Percentiles rank a stretch among this genome's conserved stretches.
phyloP scores from a whole-genome alignment of 495 filamentous ascomycete species.

The Lasiosphaeris hirsuta region DNA sequence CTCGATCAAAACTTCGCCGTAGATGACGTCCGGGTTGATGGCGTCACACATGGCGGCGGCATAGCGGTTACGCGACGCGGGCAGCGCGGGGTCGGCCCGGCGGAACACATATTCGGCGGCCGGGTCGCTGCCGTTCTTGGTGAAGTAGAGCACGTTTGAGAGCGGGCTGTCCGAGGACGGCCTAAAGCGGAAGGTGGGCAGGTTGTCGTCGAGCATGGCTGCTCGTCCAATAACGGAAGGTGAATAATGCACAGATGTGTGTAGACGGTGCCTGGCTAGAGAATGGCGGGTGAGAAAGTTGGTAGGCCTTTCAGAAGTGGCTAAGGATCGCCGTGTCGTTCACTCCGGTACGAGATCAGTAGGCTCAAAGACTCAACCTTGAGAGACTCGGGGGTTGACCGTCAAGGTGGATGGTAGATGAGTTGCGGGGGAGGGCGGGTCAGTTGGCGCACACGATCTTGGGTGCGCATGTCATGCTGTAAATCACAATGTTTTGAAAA shows the following conservation, averaged over 20 bases:
- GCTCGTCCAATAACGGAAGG: background rate
- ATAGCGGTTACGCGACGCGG: conserved; percentile 76
- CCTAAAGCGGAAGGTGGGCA: conserved; percentile 60
- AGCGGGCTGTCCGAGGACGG: conserved; percentile 40
- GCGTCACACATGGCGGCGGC: conserved; percentile 81
- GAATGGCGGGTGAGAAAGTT: too few relatives aligned
- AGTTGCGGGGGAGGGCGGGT: background rate
- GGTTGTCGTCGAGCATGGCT: conserved; percentile 87
- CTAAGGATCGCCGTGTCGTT: too few relatives aligned
- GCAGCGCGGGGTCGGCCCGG: conserved; percentile 65
- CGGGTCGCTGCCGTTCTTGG: conserved; percentile 77
- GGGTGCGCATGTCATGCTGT: conserved; percentile 2
- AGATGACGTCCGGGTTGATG: conserved; percentile 75
- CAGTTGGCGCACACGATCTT: background rate
- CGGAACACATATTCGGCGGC: conserved; percentile 73
- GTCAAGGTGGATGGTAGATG: background rate
- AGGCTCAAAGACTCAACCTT: too few relatives aligned
- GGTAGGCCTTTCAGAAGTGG: too few relatives aligned
- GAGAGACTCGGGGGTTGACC: background rate
- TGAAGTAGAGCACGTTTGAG: conserved; percentile 64
- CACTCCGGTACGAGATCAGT: too few relatives aligned
- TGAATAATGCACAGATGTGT: background rate
- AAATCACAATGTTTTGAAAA: background rate
- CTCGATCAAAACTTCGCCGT: conserved; percentile 78
- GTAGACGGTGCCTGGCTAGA: background rate